These are phyloP conservation scores for Scopulariopsis brevicaulis DNA, from an alignment of 2,329 filamentous ascomycete species.

Conservation along the genomic window DNA sequence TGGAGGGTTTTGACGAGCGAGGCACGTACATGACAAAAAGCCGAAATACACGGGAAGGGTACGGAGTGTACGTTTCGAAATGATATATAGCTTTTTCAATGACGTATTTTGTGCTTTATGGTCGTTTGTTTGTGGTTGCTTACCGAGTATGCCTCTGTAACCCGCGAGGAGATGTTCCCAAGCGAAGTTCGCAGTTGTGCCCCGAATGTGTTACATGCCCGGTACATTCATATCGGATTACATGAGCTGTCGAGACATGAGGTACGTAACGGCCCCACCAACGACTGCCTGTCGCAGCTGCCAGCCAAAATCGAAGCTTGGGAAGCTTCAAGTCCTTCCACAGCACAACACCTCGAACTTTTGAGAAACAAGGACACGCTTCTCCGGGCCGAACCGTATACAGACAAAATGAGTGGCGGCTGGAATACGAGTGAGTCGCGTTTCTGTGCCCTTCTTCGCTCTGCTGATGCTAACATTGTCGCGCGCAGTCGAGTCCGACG, in stretches of 20 bases:
- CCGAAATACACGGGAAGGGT: neutral
- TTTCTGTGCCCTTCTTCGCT: neutral
- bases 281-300: neutral
- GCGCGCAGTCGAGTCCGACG: conserved; percentile 72
- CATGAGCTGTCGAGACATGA: neutral
- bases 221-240: neutral
- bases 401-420: conserved; percentile 56
- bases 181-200: neutral
- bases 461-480: conserved; percentile 12
- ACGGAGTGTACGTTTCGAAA: neutral
- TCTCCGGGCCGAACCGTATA: neutral
- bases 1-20: neutral
- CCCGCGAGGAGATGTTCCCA: neutral
- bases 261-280: neutral
- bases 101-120: neutral
- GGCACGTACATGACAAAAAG: neutral
- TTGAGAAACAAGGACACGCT: neutral
- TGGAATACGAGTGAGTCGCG: conserved; percentile 74
- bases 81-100: neutral
- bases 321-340: neutral
- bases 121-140: neutral
- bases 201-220: neutral
- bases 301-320: neutral
- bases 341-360: neutral
- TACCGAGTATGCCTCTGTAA: neutral